These are phyloP conservation scores for Metarhizium album DNA, from an alignment of 2,329 filamentous ascomycete species.

Conservation along the genomic window DNA sequence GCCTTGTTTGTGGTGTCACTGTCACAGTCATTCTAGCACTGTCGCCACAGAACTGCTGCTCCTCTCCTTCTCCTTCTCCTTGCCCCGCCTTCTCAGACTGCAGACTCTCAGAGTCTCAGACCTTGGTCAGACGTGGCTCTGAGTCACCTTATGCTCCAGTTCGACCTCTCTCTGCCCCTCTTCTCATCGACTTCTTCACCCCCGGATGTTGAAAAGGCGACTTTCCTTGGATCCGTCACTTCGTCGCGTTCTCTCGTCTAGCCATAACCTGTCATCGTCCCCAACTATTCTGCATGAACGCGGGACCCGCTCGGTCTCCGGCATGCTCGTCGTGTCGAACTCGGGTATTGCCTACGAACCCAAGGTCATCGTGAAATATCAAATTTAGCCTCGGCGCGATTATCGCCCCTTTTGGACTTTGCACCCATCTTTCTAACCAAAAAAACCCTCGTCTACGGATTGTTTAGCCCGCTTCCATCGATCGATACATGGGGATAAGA, in stretches of 20 bases:
- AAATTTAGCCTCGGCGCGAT: background rate
- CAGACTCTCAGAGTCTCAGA: background rate
- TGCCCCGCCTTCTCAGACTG: conserved; percentile 5
- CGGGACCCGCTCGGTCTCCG: background rate
- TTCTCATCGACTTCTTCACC: background rate
- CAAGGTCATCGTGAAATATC: background rate
- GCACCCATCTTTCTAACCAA: background rate
- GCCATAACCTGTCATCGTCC: background rate
- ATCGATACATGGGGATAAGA: background rate
- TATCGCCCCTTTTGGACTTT: background rate
- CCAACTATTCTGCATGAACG: background rate
- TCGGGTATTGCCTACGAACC: background rate
- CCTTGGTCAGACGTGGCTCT: background rate
- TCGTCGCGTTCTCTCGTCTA: background rate
- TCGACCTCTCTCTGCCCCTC: conserved; percentile 1
- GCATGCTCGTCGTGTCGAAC: conserved; percentile 4
- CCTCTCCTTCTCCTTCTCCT: no score
- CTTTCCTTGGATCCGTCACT: background rate
- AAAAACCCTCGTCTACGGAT: background rate
- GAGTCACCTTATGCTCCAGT: background rate
- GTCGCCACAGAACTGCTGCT: no score
- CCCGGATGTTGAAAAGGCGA: background rate
- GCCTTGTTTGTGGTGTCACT: background rate
- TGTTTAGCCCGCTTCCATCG: background rate
- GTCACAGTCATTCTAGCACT: background rate